Conservation (phyloP, 2,329 filamentous ascomycete species). For the Lecanicillium sp. region DNA sequence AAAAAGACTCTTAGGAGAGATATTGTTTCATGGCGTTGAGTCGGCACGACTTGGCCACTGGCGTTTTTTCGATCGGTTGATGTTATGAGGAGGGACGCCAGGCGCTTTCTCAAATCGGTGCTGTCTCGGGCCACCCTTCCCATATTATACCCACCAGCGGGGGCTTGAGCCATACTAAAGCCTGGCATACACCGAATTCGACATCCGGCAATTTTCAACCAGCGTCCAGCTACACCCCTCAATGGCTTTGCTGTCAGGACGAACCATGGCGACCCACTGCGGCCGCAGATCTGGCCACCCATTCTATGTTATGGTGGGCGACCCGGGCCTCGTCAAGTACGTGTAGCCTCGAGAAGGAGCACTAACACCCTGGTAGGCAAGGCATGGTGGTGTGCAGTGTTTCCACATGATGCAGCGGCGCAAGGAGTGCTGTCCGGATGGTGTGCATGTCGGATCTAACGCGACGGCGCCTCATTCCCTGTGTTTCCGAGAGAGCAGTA, state of each 20-base stretch:
- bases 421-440: conserved; percentile 10
- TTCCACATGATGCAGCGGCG: too few relatives aligned
- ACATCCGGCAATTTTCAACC: conserved; percentile 4
- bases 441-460: conserved; percentile 7
- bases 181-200: conserved; percentile 27
- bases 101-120: conserved; percentile 4
- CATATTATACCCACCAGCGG: conserved; percentile 10
- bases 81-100: background rate
- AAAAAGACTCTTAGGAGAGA: too few relatives aligned
- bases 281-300: conserved; percentile 31
- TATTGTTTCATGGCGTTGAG: too few relatives aligned
- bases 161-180: conserved; percentile 19
- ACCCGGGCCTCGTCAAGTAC: background rate
- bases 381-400: too few relatives aligned
- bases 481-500: too few relatives aligned
- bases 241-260: conserved; percentile 16
- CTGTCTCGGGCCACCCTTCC: conserved; percentile 9
- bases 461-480: too few relatives aligned
- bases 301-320: background rate
- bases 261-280: conserved; percentile 31
- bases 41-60: too few relatives aligned
- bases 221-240: conserved; percentile 13
- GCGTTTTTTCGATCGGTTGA: too few relatives aligned
- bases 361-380: conserved; percentile 16
- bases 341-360: background rate